Evolutionary conservation across 305 asterid species (phyloP), one percentile per base, ranked within the genome.

Genomic region (Solanum hybrid): DNA sequence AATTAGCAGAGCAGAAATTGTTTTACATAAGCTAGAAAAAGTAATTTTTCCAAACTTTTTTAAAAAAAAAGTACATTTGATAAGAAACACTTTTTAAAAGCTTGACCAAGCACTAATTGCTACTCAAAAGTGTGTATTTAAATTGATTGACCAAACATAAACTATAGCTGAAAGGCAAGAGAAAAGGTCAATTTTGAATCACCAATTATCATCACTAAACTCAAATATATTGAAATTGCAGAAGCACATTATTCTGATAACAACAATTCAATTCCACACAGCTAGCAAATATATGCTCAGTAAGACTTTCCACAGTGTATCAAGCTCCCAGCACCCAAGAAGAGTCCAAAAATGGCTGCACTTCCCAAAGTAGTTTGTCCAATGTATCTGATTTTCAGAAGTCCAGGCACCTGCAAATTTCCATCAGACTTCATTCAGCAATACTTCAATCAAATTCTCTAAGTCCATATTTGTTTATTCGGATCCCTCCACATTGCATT

Each of bases 341-440:
- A 78, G 15, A 33, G 83, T 20, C 83, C 83, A 33, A 78, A 78
- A 17, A 78, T 78, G 14, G 83, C 45, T 72, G 99, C 98, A 91
- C 98, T 95, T 72, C 99, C 98, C 8, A 97, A 87, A 0, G 99
- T 97, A 2, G 98, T 95, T 92, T 95, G 97, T 77, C 99, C 98
- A 90, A 96, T 96, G 51, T 97, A 92, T 83, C 99, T 95, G 79
- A 97, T 95, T 93, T 96, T 96, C 27, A 95, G 82, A 84, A 97
- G 92, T 27, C 98, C 99, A 5, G 98, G 98, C 90, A 97, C 96
- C 99, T 97, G 96, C 91, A 93, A 20, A 57, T 57, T 31, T 32
- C 14, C 22, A 45, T 12, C 73, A 51, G 3, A 84, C 36, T 17
- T 5, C 88, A 51, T 84, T 20, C 6, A 27, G 20, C 88, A 83